phyloP scores from a whole-genome alignment of 2,329 filamentous ascomycete genomes.

The Lachnellula hyalina region DNA sequence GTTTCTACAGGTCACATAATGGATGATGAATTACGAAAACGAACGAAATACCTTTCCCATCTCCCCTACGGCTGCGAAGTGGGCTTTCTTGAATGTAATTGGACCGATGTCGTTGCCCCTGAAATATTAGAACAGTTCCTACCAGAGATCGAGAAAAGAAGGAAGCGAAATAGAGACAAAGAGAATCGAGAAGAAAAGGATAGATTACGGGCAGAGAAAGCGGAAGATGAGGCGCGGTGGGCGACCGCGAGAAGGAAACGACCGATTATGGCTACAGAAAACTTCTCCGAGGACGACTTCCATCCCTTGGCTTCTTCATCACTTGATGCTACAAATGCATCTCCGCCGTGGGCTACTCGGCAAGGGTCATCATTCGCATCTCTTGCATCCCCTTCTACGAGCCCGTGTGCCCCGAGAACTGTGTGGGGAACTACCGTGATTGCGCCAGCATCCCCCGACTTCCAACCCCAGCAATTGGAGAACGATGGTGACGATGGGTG shows the following conservation, averaged over 20 bases:
- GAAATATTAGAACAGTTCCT: slow-evolving; percentile 57
- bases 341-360: slow-evolving; percentile 49
- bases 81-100: slow-evolving; percentile 68
- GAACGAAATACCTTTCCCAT: slow-evolving; percentile 65
- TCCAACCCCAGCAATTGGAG: slow-evolving; percentile 33
- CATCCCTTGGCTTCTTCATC: slow-evolving; percentile 50
- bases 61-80: slow-evolving; percentile 69
- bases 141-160: slow-evolving; percentile 56
- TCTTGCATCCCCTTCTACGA: slow-evolving; percentile 74
- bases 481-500: slow-evolving; percentile 67
- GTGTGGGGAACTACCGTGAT: slow-evolving; percentile 88
- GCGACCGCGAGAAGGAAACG: slow-evolving; percentile 51
- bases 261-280: slow-evolving; percentile 43
- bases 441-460: slow-evolving; percentile 49
- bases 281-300: slow-evolving; percentile 55
- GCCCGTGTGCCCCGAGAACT: slow-evolving; percentile 69
- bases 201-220: slow-evolving; percentile 60
- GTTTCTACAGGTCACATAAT: slow-evolving; percentile 67
- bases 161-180: slow-evolving; percentile 63
- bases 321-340: slow-evolving; percentile 41
- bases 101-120: slow-evolving; percentile 62
- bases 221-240: slow-evolving; percentile 61
- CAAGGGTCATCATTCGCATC: slow-evolving; percentile 58
- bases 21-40: slow-evolving; percentile 64
- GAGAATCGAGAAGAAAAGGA: slow-evolving; percentile 66